Evolutionary conservation across 768 basidiomycete species (phyloP).

Genomic region (Phylloporus arenicola): DNA sequence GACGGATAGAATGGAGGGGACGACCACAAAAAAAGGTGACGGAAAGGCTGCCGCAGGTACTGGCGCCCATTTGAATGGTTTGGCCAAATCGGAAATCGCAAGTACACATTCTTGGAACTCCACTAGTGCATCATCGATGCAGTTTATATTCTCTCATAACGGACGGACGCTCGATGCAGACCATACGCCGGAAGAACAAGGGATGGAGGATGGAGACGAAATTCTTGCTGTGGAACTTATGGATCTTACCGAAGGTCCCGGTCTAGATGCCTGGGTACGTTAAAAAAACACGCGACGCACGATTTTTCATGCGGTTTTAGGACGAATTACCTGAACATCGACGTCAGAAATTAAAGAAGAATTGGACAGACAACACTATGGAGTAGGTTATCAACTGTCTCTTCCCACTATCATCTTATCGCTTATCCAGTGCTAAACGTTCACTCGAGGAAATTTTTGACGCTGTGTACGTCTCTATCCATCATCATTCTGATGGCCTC

Average conservation of each 20-base stretch:
- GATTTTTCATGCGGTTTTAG: conserved; percentile 31
- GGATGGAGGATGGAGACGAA: conserved; percentile 85
- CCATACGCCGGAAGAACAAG: conserved; percentile 79
- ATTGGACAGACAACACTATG: conserved; percentile 69
- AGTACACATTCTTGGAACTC: conserved; percentile 40
- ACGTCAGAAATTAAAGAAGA: conserved; percentile 70
- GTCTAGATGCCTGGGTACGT: conserved; percentile 59
- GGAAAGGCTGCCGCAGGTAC: conserved; percentile 25
- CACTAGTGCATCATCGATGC: conserved; percentile 44
- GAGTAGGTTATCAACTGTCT: conserved; percentile 47
- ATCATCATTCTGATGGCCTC: background rate
- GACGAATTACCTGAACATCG: conserved; percentile 60
- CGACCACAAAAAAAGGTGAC: conserved; percentile 42
- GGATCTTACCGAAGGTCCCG: conserved; percentile 74
- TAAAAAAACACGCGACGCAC: background rate
- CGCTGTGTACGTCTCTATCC: conserved; percentile 55
- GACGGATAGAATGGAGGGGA: conserved; percentile 82
- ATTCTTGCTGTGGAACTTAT: conserved; percentile 86
- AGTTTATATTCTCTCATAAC: conserved; percentile 82
- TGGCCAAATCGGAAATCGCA: conserved; percentile 47
- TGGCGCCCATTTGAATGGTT: conserved; percentile 40
- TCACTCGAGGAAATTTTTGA: conserved; percentile 83
- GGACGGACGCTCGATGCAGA: conserved; percentile 76
- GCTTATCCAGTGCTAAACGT: conserved; percentile 52
- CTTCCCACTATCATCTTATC: background rate